Evolutionary conservation across 108 stramenopile species (phyloP).

Genomic region (Stephanodiscus triporus): DNA sequence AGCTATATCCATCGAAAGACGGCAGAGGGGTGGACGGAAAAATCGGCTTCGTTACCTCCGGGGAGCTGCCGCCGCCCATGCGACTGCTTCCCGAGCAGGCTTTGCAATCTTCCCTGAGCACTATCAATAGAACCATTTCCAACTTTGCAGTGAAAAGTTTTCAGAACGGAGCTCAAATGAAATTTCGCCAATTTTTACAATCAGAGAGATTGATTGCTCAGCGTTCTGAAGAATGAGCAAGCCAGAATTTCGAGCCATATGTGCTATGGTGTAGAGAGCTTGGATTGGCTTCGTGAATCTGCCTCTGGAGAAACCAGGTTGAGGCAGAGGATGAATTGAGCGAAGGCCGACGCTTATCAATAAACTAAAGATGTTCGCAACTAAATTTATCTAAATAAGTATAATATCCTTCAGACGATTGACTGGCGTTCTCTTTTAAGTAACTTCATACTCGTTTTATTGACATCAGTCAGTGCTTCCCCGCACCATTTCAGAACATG

Average conservation of each 20-base stretch:
- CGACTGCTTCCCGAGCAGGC: slow-evolving; percentile 64
- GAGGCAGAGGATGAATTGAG: too few relatives aligned
- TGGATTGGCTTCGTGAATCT: too few relatives aligned
- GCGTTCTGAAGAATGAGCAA: neutral
- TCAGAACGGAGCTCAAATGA: slow-evolving; percentile 60
- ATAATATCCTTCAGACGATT: too few relatives aligned
- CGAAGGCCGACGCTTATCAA: too few relatives aligned
- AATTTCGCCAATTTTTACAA: slow-evolving; percentile 54
- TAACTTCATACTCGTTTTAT: too few relatives aligned
- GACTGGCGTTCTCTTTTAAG: too few relatives aligned
- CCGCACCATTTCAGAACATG: neutral
- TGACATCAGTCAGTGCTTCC: too few relatives aligned
- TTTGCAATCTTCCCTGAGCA: slow-evolving; percentile 59
- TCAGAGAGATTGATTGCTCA: neutral
- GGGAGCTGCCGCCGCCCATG: slow-evolving; percentile 67
- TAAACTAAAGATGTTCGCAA: too few relatives aligned
- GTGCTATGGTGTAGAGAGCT: too few relatives aligned
- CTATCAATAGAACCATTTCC: slow-evolving; percentile 69
- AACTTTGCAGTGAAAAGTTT: slow-evolving; percentile 70
- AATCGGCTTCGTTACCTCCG: slow-evolving; percentile 70
- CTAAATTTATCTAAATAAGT: too few relatives aligned
- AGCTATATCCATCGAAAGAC: slow-evolving; percentile 63
- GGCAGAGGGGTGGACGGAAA: slow-evolving; percentile 72
- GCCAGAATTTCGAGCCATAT: too few relatives aligned
- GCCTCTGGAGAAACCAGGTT: neutral